Percentiles rank a stretch among this genome's conserved stretches.
Conservation (phyloP, 2,329 filamentous ascomycete species). For the Penicillium sp. region DNA sequence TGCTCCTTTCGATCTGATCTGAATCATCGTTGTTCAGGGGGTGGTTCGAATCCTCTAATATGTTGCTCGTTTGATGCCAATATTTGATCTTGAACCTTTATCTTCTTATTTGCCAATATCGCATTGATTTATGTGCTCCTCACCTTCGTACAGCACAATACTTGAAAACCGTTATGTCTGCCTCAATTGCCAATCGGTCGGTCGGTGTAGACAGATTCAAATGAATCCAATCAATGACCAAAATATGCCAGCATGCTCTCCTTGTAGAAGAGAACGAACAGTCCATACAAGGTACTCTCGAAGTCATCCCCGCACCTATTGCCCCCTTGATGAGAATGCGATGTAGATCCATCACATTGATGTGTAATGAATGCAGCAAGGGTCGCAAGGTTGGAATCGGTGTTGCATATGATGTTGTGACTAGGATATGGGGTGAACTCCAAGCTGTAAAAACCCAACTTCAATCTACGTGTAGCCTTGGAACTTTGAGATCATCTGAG, state of each 20-base stretch:
- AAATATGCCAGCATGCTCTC: neutral
- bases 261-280: neutral
- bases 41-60: constrained; percentile 1
- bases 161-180: neutral
- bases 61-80: constrained; percentile 2
- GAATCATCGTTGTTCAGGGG: neutral
- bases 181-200: neutral
- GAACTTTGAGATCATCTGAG: constrained; percentile 15
- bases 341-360: constrained; percentile 1
- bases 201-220: neutral
- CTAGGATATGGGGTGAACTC: neutral
- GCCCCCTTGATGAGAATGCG: neutral
- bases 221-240: neutral
- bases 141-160: neutral
- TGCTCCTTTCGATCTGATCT: constrained; percentile 9
- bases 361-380: constrained; percentile 1
- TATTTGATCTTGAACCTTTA: neutral
- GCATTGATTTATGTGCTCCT: neutral
- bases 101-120: neutral
- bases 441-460: neutral
- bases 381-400: neutral
- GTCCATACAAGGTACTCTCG: neutral
- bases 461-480: neutral
- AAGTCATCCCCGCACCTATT: neutral
- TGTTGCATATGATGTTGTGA: neutral